Conservation (phyloP, 2,329 filamentous ascomycete species). For the Exophiala alcalophila region DNA sequence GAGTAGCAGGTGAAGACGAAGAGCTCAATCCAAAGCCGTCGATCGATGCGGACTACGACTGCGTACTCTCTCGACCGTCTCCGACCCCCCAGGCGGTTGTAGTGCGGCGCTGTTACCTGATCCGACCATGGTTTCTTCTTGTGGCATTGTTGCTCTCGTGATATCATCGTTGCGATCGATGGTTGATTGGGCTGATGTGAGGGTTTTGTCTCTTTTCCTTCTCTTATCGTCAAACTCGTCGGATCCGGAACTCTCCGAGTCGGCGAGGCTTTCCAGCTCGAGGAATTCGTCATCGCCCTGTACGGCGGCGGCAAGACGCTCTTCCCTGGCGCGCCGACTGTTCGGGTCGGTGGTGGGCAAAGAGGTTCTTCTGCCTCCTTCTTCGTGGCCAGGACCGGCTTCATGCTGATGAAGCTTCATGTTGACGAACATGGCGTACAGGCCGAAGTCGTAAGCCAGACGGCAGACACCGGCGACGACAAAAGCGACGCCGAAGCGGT, state of each 20-base stretch:
- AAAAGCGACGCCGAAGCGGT: slow-evolving; percentile 62
- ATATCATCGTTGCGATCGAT: too few relatives aligned
- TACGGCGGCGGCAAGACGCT: too few relatives aligned
- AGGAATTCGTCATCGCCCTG: slow-evolving; percentile 14
- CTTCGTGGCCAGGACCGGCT: too few relatives aligned
- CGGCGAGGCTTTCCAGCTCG: slow-evolving; percentile 21
- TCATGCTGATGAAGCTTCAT: slow-evolving; percentile 52
- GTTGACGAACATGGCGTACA: slow-evolving; percentile 60
- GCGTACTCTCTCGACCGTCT: slow-evolving; percentile 16
- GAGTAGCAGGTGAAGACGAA: too few relatives aligned
- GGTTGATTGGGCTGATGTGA: too few relatives aligned
- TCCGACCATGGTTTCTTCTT: too few relatives aligned
- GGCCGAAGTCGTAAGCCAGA: slow-evolving; percentile 57
- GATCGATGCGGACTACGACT: slow-evolving; percentile 26
- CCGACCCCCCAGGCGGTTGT: too few relatives aligned
- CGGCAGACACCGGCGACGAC: slow-evolving; percentile 55
- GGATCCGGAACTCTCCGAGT: slow-evolving; percentile 3
- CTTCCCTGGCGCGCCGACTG: too few relatives aligned
- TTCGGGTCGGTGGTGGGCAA: too few relatives aligned
- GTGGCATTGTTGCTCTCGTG: too few relatives aligned
- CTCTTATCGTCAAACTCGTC: neutral
- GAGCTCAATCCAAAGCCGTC: slow-evolving; percentile 11
- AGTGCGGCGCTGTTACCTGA: too few relatives aligned
- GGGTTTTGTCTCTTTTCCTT: neutral
- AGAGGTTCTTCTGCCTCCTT: too few relatives aligned